phyloP scores from a whole-genome alignment of 768 basidiomycete species.

The Chlorophyllum brunneum region DNA sequence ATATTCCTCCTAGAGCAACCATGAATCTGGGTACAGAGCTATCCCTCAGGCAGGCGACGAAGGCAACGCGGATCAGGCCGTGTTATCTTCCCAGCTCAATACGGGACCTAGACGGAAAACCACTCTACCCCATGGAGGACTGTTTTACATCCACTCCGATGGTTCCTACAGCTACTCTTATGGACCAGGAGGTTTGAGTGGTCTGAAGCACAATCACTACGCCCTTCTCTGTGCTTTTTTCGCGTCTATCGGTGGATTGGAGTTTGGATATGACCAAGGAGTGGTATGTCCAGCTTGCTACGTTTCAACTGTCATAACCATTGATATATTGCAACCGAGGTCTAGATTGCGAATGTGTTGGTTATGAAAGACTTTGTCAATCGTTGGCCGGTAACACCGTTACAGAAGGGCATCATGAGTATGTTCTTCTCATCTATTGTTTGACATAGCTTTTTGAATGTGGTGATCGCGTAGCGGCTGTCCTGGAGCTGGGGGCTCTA shows the following conservation, averaged over 20 bases:
- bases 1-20: too few relatives aligned
- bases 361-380: constrained; percentile 74
- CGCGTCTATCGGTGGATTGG: constrained; percentile 72
- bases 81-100: neutral
- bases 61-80: neutral
- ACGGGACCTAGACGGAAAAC: neutral
- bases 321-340: neutral
- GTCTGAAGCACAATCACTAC: constrained; percentile 62
- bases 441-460: neutral
- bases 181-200: constrained; percentile 64
- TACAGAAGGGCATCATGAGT: constrained; percentile 81
- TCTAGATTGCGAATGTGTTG: constrained; percentile 73
- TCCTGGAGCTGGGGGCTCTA: constrained; percentile 75
- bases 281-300: constrained; percentile 36
- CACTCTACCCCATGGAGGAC: constrained; percentile 19
- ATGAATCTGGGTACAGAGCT: neutral
- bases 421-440: constrained; percentile 19
- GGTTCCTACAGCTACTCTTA: constrained; percentile 64
- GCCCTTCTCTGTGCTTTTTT: constrained; percentile 67
- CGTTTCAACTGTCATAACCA: neutral
- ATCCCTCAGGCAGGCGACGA: constrained; percentile 3
- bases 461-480: constrained; percentile 50
- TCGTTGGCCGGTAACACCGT: constrained; percentile 66
- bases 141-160: constrained; percentile 31
- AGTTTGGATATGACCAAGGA: constrained; percentile 83